phyloP scores from a whole-genome alignment of 1,284 basidiomycete species.

The Trametes hirsuta region DNA sequence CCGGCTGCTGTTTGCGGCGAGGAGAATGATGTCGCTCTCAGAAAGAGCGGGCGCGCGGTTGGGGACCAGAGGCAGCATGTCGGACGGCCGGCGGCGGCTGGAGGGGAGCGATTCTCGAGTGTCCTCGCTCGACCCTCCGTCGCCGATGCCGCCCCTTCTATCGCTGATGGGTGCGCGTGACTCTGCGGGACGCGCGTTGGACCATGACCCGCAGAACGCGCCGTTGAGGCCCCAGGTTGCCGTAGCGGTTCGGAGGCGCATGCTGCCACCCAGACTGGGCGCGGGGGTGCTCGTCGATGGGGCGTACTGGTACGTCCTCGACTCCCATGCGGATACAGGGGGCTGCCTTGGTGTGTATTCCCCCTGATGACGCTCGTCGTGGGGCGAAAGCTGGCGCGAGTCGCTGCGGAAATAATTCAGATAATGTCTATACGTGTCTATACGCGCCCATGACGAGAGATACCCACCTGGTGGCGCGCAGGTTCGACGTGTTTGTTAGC shows the following conservation, averaged over 20 bases:
- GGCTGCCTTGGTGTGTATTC: background rate
- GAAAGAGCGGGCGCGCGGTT: background rate
- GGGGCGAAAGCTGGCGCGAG: background rate
- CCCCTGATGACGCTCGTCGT: background rate
- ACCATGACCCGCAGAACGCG: conserved; percentile 8
- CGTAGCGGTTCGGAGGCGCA: conserved; percentile 14
- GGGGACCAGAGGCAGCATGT: background rate
- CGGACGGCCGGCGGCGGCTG: background rate
- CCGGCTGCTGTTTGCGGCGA: background rate
- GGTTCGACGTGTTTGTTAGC: too few relatives aligned
- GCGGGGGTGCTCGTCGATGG: background rate
- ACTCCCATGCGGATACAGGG: background rate
- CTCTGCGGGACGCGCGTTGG: conserved; percentile 11
- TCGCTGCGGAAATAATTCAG: too few relatives aligned
- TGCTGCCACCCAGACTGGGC: conserved; percentile 14
- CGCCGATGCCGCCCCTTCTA: background rate
- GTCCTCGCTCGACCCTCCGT: background rate
- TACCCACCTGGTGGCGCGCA: too few relatives aligned
- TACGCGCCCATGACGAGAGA: too few relatives aligned
- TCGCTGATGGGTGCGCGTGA: background rate
- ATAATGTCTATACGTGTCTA: too few relatives aligned
- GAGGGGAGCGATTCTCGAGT: background rate
- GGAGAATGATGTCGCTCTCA: conserved; percentile 9
- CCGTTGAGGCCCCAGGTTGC: conserved; percentile 12
- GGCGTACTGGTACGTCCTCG: background rate